Conservation (phyloP, 2,329 filamentous ascomycete species). For the Cladobotryum protrusum region DNA sequence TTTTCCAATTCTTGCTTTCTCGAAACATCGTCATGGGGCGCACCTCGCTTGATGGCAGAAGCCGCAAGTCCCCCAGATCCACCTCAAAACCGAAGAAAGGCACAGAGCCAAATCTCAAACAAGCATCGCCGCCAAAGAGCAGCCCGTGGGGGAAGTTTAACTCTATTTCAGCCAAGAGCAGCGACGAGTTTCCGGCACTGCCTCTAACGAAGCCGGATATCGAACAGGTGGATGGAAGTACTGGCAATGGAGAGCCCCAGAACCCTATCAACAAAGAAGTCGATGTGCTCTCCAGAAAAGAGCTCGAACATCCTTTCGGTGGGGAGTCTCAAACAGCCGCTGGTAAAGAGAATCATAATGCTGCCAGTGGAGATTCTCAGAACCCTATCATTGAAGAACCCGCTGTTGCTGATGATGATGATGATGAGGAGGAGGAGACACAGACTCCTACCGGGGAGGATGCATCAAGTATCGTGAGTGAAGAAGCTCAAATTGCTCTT, state of each 20-base stretch:
- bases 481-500: background rate
- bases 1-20: background rate
- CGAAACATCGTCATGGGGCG: conserved; percentile 16
- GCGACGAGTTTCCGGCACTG: conserved; percentile 17
- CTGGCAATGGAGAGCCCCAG: background rate
- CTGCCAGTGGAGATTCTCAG: no score
- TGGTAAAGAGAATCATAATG: no score
- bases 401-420: background rate
- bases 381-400: no score
- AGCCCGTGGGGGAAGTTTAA: conserved; percentile 25
- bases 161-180: background rate
- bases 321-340: no score
- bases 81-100: conserved; percentile 11
- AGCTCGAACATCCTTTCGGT: no score
- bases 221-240: background rate
- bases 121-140: conserved; percentile 27
- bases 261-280: background rate
- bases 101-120: conserved; percentile 17
- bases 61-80: conserved; percentile 6
- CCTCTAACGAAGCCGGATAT: conserved; percentile 1
- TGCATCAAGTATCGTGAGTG: background rate
- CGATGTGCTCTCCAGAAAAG: no score
- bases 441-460: no score
- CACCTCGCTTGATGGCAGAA: conserved; percentile 22
- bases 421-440: no score